Percentiles rank a stretch among this genome's conserved stretches.
Evolutionary conservation across 2,329 filamentous ascomycete genomes (phyloP).

Genomic region (Trichoderma koningiopsis): DNA sequence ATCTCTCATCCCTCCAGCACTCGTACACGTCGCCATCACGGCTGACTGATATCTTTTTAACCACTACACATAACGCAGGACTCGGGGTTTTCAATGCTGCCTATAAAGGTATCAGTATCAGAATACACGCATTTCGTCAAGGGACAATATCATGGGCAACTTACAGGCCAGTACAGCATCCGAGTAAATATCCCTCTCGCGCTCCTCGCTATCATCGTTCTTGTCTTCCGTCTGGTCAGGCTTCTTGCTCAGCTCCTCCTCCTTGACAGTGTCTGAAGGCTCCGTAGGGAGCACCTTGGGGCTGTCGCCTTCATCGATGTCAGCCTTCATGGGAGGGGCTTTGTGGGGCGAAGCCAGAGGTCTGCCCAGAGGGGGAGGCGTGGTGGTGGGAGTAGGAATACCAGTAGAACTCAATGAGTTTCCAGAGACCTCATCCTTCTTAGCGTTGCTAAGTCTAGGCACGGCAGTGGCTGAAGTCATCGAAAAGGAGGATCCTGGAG

Average conservation of each 20-base stretch:
- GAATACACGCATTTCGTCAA: not conserved
- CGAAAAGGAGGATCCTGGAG: slow-evolving; percentile 56
- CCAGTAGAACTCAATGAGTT: slow-evolving; percentile 53
- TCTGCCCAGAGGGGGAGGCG: slow-evolving; percentile 59
- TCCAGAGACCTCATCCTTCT: slow-evolving; percentile 51
- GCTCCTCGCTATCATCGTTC: slow-evolving; percentile 68
- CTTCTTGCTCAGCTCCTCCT: slow-evolving; percentile 62
- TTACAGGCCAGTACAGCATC: slow-evolving; percentile 87
- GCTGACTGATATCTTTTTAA: slow-evolving; percentile 47
- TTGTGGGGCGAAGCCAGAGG: slow-evolving; percentile 60
- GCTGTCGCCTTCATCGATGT: slow-evolving; percentile 74
- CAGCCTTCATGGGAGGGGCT: slow-evolving; percentile 72
- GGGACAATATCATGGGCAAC: slow-evolving; percentile 38
- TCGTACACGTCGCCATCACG: slow-evolving; percentile 32
- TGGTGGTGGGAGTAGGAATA: slow-evolving; percentile 68
- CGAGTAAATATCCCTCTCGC: slow-evolving; percentile 92
- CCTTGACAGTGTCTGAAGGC: slow-evolving; percentile 61
- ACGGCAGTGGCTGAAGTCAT: slow-evolving; percentile 62
- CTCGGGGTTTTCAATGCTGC: slow-evolving; percentile 96
- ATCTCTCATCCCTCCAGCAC: slow-evolving; percentile 36
- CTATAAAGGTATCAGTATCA: slow-evolving; percentile 48
- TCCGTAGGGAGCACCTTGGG: slow-evolving; percentile 77
- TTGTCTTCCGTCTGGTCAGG: slow-evolving; percentile 70
- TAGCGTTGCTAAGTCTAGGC: slow-evolving; percentile 68
- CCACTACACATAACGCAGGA: slow-evolving; percentile 97